Base-by-base conservation (phyloP, 495 filamentous ascomycete species). In the Hypoxylon lenormandii region DNA sequence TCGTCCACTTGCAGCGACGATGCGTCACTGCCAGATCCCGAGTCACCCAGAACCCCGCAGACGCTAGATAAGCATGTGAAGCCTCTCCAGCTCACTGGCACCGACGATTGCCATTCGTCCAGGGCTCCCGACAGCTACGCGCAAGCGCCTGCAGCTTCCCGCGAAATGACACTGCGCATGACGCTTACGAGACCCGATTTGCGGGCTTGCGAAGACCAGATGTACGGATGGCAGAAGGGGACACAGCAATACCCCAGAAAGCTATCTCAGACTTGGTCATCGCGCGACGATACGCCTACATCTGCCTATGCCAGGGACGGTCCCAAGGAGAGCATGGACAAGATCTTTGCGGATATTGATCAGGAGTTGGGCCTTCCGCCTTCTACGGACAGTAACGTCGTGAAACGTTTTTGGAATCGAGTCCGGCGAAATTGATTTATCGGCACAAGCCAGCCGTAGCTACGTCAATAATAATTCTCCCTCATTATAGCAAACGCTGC, bases 111-210 rank as follows among this genome's bases (percentile, higher is more conserved):
- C 22, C 59, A 65, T 47, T 64, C 69, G 6, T 65, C 64, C 19
- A 82, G 79, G 51, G 66, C 72, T 16, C 60, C 78, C 18, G 77
- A 82, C 46, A 62, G 72, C 45, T 88, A 85, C 71, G 79, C 82
- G n/a, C 87, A 88, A 59, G 80, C 80, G 8, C 78, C 83, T 33
- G 80, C 83, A 22, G 84, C 84, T 46, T 89, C 85, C 38, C 88
- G 94, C 15, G 94, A 97, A 77, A 97, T 97, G 94, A 97, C 94
- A 12, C 78, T 97, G 43, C 90, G 92, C 33, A 96, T 97, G 92
- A 97, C 94, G 5, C 84, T 97, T 51, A 97, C 94, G 18, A 85
- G 92, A 49, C 93, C 93, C 0, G 94, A 97, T 73, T 84, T 97
- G 53, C 87, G 92, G 42, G 87, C 86, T 1, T 81, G 87, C 59